Evolutionary conservation across 768 basidiomycete species (phyloP).

Genomic region (Panaeolus papilionaceus): DNA sequence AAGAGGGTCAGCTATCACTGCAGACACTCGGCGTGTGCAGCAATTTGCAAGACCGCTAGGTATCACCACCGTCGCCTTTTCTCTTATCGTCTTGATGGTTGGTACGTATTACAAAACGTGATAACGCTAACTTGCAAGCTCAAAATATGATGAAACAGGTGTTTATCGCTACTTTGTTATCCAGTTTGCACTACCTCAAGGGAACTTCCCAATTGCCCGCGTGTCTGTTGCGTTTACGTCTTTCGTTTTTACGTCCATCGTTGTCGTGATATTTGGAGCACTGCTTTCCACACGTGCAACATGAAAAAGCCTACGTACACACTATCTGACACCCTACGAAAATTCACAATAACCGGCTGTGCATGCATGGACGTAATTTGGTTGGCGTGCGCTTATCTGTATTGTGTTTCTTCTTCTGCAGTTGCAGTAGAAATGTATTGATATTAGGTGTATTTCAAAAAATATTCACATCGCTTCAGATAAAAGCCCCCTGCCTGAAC

Average conservation of each 20-base stretch:
- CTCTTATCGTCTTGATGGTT: constrained; percentile 25
- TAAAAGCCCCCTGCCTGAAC: too few species aligned
- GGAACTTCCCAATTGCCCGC: constrained; percentile 30
- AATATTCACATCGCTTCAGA: too few species aligned
- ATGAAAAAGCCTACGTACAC: background rate
- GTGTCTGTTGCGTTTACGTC: constrained; percentile 28
- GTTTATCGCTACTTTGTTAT: constrained; percentile 30
- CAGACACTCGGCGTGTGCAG: constrained; percentile 21
- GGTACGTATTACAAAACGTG: constrained; percentile 23
- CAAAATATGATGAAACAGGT: constrained; percentile 19
- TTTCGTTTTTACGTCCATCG: constrained; percentile 25
- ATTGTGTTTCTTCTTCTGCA: too few species aligned
- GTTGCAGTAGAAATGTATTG: too few species aligned
- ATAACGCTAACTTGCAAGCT: background rate
- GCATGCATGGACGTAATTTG: too few species aligned
- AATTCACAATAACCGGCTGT: too few species aligned
- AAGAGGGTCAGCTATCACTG: background rate
- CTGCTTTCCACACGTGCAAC: constrained; percentile 15
- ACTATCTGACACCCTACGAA: too few species aligned
- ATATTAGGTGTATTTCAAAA: too few species aligned
- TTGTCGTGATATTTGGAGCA: constrained; percentile 29
- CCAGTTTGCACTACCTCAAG: constrained; percentile 27
- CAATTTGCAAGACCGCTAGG: constrained; percentile 29
- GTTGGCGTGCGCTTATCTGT: too few species aligned
- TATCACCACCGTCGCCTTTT: constrained; percentile 24